A percentile compares a stretch with the other conserved stretches of the same genome.
Evolutionary conservation across 176 grass and related monocot genomes (phyloP).

Genomic region (Carex cristatella): DNA sequence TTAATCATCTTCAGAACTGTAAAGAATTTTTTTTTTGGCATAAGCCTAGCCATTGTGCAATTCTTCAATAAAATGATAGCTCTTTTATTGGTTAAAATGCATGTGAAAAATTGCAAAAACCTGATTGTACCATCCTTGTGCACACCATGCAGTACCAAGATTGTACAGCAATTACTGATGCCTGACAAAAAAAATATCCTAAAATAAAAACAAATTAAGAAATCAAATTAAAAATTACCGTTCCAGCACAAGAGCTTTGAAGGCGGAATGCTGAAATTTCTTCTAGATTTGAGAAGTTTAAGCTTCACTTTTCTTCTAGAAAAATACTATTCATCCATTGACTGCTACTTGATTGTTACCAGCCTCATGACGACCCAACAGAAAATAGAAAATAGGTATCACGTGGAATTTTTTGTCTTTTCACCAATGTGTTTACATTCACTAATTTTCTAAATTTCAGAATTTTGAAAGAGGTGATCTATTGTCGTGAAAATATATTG

Average conservation of each 20-base stretch:
- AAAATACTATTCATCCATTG: not conserved
- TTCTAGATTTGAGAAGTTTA: not conserved
- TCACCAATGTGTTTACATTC: not conserved
- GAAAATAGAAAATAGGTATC: not conserved
- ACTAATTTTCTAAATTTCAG: too few species aligned
- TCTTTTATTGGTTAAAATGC: not conserved
- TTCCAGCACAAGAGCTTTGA: not conserved
- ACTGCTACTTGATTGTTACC: not conserved
- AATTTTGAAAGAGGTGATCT: not conserved
- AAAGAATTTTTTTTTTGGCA: not conserved
- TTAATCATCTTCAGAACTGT: not conserved
- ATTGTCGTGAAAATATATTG: not conserved
- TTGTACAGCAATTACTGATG: not conserved
- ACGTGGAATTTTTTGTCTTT: not conserved
- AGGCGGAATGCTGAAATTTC: not conserved
- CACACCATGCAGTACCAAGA: not conserved
- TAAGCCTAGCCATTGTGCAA: not conserved
- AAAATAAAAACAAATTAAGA: not conserved
- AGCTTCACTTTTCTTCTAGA: not conserved
- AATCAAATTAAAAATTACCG: not conserved
- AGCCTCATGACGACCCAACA: not conserved
- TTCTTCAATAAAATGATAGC: not conserved
- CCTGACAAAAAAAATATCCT: not conserved
- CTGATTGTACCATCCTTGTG: not conserved
- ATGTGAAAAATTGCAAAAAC: not conserved